Evolutionary conservation across 1,284 basidiomycete genomes (phyloP), one percentile per base, ranked within the genome.

Genomic region (Mycena citricolor): DNA sequence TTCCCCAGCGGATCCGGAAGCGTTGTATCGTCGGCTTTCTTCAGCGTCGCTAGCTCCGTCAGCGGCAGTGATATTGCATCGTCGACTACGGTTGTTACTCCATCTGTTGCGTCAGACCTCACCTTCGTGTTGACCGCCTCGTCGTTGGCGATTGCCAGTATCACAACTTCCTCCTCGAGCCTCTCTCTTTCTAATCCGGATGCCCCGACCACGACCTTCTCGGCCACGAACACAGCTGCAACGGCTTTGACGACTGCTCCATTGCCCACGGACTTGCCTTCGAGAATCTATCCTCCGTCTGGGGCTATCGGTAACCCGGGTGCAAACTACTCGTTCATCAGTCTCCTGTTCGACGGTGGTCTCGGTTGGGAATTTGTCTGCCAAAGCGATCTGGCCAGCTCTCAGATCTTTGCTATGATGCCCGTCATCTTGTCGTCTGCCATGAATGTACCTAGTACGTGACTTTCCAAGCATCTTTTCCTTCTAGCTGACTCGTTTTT

Each of bases 321-420:
- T 5, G 10, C n/a, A 39, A 55, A 89, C 23, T 53, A 44, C 44
- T 38, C 41, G 33, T 50, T 50, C 44, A 42, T 50, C 22, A 50
- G 47, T 14, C 22, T 53, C 33, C 55, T 86, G 55, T 86, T 86
- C 62, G 71, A 77, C 38, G 30, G 41, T 0, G 66, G 62, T 10
- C 64, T 90, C 42, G 74, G 73, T 46, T 90, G 86, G 86, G 30
- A 57, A 0, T 86, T 80, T 51, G 83, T 89, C 3, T 72, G 73
- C n/a, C 44, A 39, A 5, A 73, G 66, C 49, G 32, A 60, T 7
- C 61, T 75, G 22, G 68, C 79, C 4, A 68, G 73, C 8, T 75
- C 69, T 36, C 83, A 90, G 64, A 70, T 90, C 33, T 84, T 90
- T 53, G 73, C 71, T 2, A 79, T 69, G 57, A 61, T 78, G 36